phyloP scores from a whole-genome alignment of 768 basidiomycete genomes.

The Phylloporus sp. region DNA sequence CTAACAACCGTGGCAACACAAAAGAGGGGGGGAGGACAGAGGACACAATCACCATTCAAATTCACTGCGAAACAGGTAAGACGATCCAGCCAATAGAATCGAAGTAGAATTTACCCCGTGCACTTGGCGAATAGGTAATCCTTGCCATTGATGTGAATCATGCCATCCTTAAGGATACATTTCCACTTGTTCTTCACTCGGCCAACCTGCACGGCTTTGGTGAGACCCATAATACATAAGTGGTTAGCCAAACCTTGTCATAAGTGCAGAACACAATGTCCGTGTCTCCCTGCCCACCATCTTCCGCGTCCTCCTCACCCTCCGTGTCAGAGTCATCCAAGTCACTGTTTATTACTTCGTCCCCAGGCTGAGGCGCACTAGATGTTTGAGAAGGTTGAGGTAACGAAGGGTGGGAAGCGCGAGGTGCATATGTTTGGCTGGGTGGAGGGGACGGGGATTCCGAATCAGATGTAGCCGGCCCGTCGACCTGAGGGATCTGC shows the following conservation, averaged over 20 bases:
- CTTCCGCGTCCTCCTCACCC: slow-evolving; percentile 78
- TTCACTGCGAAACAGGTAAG: slow-evolving; percentile 29
- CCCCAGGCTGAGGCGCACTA: slow-evolving; percentile 38
- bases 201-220: slow-evolving; percentile 62
- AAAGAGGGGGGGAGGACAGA: neutral
- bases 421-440: slow-evolving; percentile 57
- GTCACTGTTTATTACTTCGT: slow-evolving; percentile 95
- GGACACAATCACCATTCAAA: slow-evolving; percentile 40
- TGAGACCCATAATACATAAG: neutral
- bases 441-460: slow-evolving; percentile 71
- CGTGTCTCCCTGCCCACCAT: slow-evolving; percentile 65
- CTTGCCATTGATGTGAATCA: slow-evolving; percentile 95
- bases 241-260: slow-evolving; percentile 69
- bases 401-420: slow-evolving; percentile 68
- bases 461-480: slow-evolving; percentile 64
- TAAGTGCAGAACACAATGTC: slow-evolving; percentile 99
- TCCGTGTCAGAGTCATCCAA: slow-evolving; percentile 93
- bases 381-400: slow-evolving; percentile 54
- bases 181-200: slow-evolving; percentile 99
- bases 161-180: slow-evolving; percentile 94
- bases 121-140: slow-evolving; percentile 98
- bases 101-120: slow-evolving; percentile 67
- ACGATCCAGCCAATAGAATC: neutral
- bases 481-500: slow-evolving; percentile 76
- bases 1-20: slow-evolving; percentile 10